phyloP scores from a whole-genome alignment of 1,284 basidiomycete species.

The Vanrija sp. region DNA sequence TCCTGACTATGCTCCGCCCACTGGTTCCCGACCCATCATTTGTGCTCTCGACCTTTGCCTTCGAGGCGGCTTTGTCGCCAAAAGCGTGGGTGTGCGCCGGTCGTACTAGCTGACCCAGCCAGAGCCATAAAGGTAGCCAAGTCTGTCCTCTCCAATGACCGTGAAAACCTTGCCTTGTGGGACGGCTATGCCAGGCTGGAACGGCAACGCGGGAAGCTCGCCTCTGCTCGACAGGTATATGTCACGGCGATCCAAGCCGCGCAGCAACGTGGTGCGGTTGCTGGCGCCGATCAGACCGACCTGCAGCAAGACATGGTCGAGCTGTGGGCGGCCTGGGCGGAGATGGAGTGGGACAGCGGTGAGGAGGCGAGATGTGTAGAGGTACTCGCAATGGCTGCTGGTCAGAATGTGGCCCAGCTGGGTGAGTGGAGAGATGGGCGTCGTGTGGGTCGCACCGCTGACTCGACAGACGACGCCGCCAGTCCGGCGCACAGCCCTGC shows the following conservation, averaged over 20 bases:
- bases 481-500: neutral
- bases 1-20: slow-evolving; percentile 26
- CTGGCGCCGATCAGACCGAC: slow-evolving; percentile 7
- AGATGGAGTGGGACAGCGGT: slow-evolving; percentile 62
- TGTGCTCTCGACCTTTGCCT: slow-evolving; percentile 42
- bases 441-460: too few species aligned
- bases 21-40: slow-evolving; percentile 44
- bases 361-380: slow-evolving; percentile 24
- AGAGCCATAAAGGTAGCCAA: slow-evolving; percentile 62
- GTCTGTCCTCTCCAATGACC: slow-evolving; percentile 59
- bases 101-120: neutral
- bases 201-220: slow-evolving; percentile 61
- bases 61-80: slow-evolving; percentile 36
- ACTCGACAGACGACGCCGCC: neutral
- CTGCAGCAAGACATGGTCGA: slow-evolving; percentile 29
- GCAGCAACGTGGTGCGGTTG: slow-evolving; percentile 16
- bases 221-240: slow-evolving; percentile 80
- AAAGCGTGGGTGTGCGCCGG: slow-evolving; percentile 26
- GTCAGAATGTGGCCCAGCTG: slow-evolving; percentile 9
- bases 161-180: slow-evolving; percentile 71
- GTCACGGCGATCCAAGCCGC: slow-evolving; percentile 54
- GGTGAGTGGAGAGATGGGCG: slow-evolving; percentile 2
- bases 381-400: slow-evolving; percentile 28
- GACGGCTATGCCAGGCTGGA: slow-evolving; percentile 76
- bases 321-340: slow-evolving; percentile 84